These are phyloP conservation scores for Metschnikowia colocasiae DNA, from an alignment of 805 yeast species.

Conservation along the genomic window DNA sequence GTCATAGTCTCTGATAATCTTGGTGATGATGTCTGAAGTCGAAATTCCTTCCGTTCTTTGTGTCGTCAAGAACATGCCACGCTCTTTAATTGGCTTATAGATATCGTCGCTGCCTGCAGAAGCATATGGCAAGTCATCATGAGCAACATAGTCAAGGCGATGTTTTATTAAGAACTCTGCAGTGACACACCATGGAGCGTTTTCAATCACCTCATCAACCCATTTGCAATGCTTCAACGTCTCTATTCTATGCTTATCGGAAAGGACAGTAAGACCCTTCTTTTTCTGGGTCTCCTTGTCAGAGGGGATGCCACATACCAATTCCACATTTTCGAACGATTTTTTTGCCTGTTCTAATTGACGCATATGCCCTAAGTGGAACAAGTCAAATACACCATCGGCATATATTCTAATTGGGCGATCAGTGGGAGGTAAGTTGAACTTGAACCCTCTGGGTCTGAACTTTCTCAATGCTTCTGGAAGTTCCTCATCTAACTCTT, in stretches of 20 bases:
- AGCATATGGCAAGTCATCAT: constrained; percentile 94
- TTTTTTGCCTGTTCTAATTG: constrained; percentile 96
- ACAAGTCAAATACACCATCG: constrained; percentile 95
- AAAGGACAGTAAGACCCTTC: constrained; percentile 89
- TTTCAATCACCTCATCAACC: constrained; percentile 95
- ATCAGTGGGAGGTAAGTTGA: constrained; percentile 80
- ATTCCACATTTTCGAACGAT: constrained; percentile 74
- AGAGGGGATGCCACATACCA: constrained; percentile 89
- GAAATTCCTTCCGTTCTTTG: constrained; percentile 97
- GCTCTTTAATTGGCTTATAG: constrained; percentile 84
- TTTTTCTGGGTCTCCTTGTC: constrained; percentile 87
- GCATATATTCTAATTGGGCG: constrained; percentile 94
- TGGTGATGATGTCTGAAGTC: constrained; percentile 93
- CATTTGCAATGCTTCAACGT: constrained; percentile 90
- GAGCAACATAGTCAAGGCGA: constrained; percentile 92
- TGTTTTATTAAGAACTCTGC: constrained; percentile 76
- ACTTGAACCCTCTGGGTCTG: constrained; percentile 73
- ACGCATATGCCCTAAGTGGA: constrained; percentile 96
- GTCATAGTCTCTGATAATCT: constrained; percentile 92
- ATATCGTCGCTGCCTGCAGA: constrained; percentile 88
- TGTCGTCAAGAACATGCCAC: constrained; percentile 88
- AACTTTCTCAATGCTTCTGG: constrained; percentile 71
- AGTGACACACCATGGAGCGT: constrained; percentile 95
- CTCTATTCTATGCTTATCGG: constrained; percentile 84
- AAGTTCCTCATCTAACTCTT: constrained; percentile 55